Base-by-base conservation (phyloP, 805 yeast species). In the Lipomyces lipofer region DNA sequence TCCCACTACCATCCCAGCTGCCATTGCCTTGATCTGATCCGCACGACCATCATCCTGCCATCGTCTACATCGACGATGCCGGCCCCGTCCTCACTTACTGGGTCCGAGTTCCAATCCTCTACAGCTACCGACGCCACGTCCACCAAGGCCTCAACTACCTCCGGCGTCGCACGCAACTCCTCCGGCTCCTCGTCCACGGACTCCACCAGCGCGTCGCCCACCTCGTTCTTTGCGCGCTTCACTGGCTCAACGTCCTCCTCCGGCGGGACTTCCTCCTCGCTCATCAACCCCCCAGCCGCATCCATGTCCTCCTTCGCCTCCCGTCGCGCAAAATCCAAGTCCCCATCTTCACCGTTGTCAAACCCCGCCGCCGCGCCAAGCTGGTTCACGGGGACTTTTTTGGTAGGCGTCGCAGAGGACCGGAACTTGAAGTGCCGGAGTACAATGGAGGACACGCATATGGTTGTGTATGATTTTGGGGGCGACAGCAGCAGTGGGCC, bases 381-480 rank as follows among this genome's bases (percentile, higher is more conserved):
- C 75, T 85, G 19, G 83, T 58, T 56, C 35, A 36, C 29, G 2
- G 57, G 64, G 28, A 52, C 90, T 1, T 92, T 88, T 69, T 74
- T 75, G 43, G 96, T 90, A 13, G 97, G 97, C 3, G 95, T 92
- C 7, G 82, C 95, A n/a, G 97, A 90, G 63, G 91, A 89, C 69
- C 83, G 84, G 60, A 94, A 94, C 70, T 71, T 81, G 12, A 81
- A 85, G 59, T 91, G 83, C 68, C 77, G 99, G 53, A 82, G 86
- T 48, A 82, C 90, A 27, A 92, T 92, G 99, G 99, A 92, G 68
- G 99, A 92, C 69, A 94, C 92, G 6, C 98, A 92, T 69, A 87
- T 95, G 0, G 88, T 86, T 64, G 89, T 90, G 36, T 90, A 94
- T 62, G 90, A 91, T 73, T 91, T 87, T 74, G 94, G 91, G n/a